Base-by-base conservation (phyloP, 805 yeast genomes). In the Starmera dryadoides region DNA sequence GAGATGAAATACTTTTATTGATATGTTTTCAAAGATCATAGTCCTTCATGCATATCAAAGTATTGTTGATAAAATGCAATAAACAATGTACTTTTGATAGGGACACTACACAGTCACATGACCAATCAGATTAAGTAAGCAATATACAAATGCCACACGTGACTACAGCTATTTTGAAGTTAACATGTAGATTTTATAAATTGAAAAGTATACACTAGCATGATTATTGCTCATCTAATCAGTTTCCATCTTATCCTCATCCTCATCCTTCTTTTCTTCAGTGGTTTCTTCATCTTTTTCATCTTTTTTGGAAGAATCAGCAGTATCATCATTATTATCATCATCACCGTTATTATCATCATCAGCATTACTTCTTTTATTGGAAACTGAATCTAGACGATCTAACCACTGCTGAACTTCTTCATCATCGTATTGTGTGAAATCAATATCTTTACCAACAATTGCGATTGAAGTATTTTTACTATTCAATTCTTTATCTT, bases 401-500 rank as follows among this genome's bases (percentile, higher is more conserved):
- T 81, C 86, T 43, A 86, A 71, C 94, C 94, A 86, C 45, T 75
- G 86, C 48, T 77, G 81, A 22, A 89, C 96, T 20, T 73, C 79
- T 10, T 53, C 97, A 52, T 88, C 95, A 47, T 93, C 98, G 50
- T 84, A 81, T 40, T 84, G 65, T 20, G 79, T 77, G 64, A 91
- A 88, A 18, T 78, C 75, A 32, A 72, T 69, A 49, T 78, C 94
- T 47, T 76, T 69, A 26, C 97, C 96, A n/a, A 91, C 98, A 37
- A 88, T 77, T 34, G 96, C 94, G 47, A 93, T 85, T 1, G 95
- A 82, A 4, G 97, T 85, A 64, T 93, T 93, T 45, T 80, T 77
- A 38, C 72, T 66, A 30, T 81, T 86, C 59, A 93, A 75, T 59
- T 93, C 95, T 59, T 87, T 89, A 60, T 93, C 99, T 63, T 89